phyloP scores from a whole-genome alignment of 1,284 basidiomycete species.

The Marasmius sp. region DNA sequence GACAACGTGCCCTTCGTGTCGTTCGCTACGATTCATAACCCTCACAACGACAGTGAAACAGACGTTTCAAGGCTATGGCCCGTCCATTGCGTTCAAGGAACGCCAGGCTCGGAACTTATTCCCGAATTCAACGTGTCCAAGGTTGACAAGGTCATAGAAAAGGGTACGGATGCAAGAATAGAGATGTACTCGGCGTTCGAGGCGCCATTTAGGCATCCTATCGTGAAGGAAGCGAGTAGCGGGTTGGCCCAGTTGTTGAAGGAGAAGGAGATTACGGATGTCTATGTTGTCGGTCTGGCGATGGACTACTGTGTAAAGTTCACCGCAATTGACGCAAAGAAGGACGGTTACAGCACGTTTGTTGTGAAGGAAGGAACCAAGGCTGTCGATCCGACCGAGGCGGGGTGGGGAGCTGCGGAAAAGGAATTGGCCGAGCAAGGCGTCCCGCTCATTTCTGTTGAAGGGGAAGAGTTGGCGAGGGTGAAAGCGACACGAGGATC shows the following conservation, averaged over 20 bases:
- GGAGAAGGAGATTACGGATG: conserved; percentile 34
- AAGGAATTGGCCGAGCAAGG: conserved; percentile 10
- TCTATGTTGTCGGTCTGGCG: conserved; percentile 60
- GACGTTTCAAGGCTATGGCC: conserved; percentile 58
- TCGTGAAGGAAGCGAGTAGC: conserved; percentile 25
- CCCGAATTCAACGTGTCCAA: conserved; percentile 31
- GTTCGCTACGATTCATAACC: conserved; percentile 33
- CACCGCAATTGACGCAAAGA: conserved; percentile 43
- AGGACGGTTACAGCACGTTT: conserved; percentile 40
- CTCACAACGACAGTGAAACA: conserved; percentile 29
- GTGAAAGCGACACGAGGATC: not conserved
- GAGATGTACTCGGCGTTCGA: conserved; percentile 56
- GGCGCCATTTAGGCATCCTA: conserved; percentile 32
- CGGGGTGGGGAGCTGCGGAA: conserved; percentile 26
- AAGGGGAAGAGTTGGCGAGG: conserved; percentile 10
- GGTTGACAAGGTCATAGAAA: conserved; percentile 31
- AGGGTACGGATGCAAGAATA: conserved; percentile 35
- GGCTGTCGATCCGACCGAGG: conserved; percentile 30
- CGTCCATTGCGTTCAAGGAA: conserved; percentile 53
- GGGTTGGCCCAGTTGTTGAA: conserved; percentile 34
- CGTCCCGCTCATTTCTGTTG: conserved; percentile 4
- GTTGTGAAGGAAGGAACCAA: conserved; percentile 35
- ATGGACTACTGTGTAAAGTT: conserved; percentile 59
- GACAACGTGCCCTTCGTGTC: conserved; percentile 37
- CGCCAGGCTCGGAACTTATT: conserved; percentile 42